Evolutionary conservation across 345 rosid genomes (phyloP), one percentile per base, ranked within the genome.

Genomic region (Anacardium occidentale): DNA sequence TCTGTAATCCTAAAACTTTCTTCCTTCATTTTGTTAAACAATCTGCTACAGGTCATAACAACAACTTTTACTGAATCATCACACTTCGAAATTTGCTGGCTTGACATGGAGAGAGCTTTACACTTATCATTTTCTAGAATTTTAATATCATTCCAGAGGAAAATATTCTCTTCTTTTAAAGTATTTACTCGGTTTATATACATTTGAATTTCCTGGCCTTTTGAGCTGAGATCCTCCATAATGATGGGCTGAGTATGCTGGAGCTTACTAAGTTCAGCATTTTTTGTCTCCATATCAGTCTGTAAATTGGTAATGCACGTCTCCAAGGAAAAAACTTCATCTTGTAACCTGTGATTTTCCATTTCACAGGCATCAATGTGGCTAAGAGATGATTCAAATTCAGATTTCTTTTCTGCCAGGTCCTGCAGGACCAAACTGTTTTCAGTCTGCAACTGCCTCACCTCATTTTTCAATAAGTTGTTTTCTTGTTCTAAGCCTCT

Each of bases 271-370:
- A 91, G 52, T 75, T 85, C 87, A 72, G 76, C 81, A 72, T 77
- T 79, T 84, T 83, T 93, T 70, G 48, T 72, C 37, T 69, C 80
- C 74, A 91, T 55, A 76, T 85, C 93, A 62, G 83, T 75, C 67
- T 88, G 85, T 56, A 89, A 81, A 69, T 51, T 48, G 40, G 76
- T 75, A 81, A 85, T 77, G 73, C 47, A 54, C 75, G 81, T 79
- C 83, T 88, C 91, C 84, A 89, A 74, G 53, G 70, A 77, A 64
- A 48, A 20, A 73, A 85, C 71, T 67, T 80, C 77, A 64, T 83
- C 89, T 66, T 82, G 81, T 72, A 83, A 76, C 74, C 69, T 77
- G 47, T 74, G 73, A 66, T 71, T 79, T 74, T 86, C 87, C 60
- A 72, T 51, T 34, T 74, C 80, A 64, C 79, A 74, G 8, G 64